Evolutionary conservation across 768 basidiomycete genomes (phyloP), one percentile per base, ranked within the genome.

Genomic region (Hortiboletus campestris): DNA sequence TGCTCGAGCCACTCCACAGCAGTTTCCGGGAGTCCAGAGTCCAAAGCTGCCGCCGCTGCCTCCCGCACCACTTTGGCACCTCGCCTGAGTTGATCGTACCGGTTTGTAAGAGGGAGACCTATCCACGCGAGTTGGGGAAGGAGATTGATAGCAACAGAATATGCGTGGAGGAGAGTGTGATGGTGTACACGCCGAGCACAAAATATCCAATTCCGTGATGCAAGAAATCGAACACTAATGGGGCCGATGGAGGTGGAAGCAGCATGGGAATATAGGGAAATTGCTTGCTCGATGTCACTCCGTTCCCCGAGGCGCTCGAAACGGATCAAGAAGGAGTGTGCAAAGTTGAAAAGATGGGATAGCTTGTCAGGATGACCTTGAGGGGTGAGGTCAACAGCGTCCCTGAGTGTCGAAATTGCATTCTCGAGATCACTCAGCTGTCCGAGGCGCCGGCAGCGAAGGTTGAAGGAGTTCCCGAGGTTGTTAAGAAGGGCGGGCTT

Each of bases 41-140:
- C 55, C 47, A 66, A 51, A 13, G 67, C 61, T 6, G 59, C 55
- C 5, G 66, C 63, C 0, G 66, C 66, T 2, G 66, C 66, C 11
- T 65, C 66, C 14, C 64, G 55, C 0, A 57, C 66, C n/a, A 68
- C 35, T 35, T 46, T 56, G 19, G 53, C 55, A 19, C 46, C 38
- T 48, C 7, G 36, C 10, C 7, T 16, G 25, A 68, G 56, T 13
- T 53, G 46, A 22, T 47, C 51, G 17, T 63, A 61, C 34, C 67
- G 67, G 34, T 41, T 32, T 17, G 39, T 19, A 17, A 68, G 46
- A 25, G 65, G 46, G 19, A 59, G 50, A 11, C 62, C 67, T 6
- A 57, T 35, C 57, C 53, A 58, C 8, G 57, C 57, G 6, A 58
- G 36, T 20, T 58, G 46, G 36, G 67, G 66, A 5, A 68, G 57